Conservation (phyloP, 768 basidiomycete species). For the Boletus huronensis region DNA sequence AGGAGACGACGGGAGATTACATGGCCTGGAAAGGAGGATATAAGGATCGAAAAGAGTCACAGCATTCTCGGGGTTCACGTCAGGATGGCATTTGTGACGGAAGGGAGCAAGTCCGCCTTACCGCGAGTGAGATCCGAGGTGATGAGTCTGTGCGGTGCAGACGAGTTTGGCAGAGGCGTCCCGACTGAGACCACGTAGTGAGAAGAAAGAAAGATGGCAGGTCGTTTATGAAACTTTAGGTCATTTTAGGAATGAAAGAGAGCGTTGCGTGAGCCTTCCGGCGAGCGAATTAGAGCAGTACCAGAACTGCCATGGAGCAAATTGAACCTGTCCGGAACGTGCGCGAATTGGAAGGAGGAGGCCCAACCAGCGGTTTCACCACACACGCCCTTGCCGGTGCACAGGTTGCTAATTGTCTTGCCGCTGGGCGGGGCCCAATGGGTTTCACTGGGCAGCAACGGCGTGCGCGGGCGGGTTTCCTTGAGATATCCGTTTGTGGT, state of each 20-base stretch:
- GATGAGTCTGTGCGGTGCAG: conserved; percentile 25
- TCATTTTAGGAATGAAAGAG: conserved; percentile 33
- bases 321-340: conserved; percentile 2
- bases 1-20: conserved; percentile 13
- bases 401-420: conserved; percentile 18
- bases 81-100: conserved; percentile 19
- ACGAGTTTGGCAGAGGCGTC: conserved; percentile 34
- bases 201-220: conserved; percentile 18
- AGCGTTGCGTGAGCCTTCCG: conserved; percentile 12
- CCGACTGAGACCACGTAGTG: conserved; percentile 27
- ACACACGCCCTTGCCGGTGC: conserved; percentile 5
- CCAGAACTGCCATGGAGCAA: not conserved
- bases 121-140: conserved; percentile 33
- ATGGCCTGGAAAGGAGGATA: conserved; percentile 22
- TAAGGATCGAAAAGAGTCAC: conserved; percentile 30
- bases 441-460: conserved; percentile 1
- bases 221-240: conserved; percentile 33
- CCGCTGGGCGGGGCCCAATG: not conserved
- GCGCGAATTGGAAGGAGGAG: conserved; percentile 17
- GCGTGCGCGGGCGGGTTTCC: conserved; percentile 6
- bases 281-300: conserved; percentile 2
- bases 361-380: not conserved
- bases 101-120: conserved; percentile 24
- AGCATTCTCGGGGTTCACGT: conserved; percentile 34
- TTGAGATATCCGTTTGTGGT: conserved; percentile 27